Evolutionary conservation across 2,329 filamentous ascomycete species (phyloP).

Genomic region (Calycina herbarum): DNA sequence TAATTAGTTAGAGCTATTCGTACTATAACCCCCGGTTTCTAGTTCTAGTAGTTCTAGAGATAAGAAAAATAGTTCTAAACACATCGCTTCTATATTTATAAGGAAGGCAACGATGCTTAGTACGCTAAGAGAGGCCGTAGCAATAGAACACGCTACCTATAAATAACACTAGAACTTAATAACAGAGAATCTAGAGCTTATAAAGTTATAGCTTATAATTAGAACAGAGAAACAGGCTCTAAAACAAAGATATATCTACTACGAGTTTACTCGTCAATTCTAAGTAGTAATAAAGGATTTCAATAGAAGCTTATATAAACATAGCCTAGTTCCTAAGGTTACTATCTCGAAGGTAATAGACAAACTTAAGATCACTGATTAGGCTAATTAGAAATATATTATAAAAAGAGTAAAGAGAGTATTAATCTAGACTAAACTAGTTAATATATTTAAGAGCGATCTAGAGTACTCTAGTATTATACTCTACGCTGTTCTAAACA

Average conservation of each 20-base stretch:
- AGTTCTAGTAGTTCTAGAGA: no score
- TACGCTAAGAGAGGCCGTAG: no score
- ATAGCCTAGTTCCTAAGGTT: slow-evolving; percentile 17
- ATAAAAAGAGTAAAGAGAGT: slow-evolving; percentile 19
- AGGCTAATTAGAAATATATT: background rate
- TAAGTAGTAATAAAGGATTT: slow-evolving; percentile 20
- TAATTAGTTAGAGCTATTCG: no score
- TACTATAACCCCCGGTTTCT: no score
- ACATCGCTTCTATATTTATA: no score
- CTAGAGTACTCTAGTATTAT: slow-evolving; percentile 9
- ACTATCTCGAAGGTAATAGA: slow-evolving; percentile 15
- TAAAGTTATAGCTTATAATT: slow-evolving; percentile 22
- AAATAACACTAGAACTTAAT: slow-evolving; percentile 7
- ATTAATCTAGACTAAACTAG: slow-evolving; percentile 21
- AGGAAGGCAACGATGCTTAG: no score
- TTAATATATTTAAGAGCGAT: slow-evolving; percentile 20
- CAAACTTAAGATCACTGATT: slow-evolving; percentile 19
- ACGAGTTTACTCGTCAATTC: slow-evolving; percentile 25
- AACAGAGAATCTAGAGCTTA: slow-evolving; percentile 15
- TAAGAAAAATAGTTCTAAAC: no score
- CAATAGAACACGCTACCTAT: slow-evolving; percentile 16
- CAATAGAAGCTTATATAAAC: slow-evolving; percentile 13
- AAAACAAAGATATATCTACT: slow-evolving; percentile 22
- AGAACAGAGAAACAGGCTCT: slow-evolving; percentile 22
- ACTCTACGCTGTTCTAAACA: no score